These are phyloP conservation scores for Lycium barbarum DNA, from an alignment of 257 asterid genomes.

Conservation along the genomic window DNA sequence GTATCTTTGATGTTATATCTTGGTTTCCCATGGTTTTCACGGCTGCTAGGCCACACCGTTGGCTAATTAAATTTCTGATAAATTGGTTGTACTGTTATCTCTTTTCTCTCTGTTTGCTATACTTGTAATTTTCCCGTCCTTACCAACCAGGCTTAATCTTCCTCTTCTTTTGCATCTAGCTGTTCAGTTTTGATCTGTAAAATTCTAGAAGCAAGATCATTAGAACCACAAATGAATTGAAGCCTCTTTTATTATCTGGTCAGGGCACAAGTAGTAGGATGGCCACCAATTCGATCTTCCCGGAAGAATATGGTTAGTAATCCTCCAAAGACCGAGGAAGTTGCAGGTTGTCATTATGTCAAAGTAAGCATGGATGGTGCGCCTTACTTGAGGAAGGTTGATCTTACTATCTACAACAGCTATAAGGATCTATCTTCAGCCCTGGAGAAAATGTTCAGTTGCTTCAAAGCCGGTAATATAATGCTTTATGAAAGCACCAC, in stretches of 20 bases:
- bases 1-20: no score
- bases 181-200: not conserved
- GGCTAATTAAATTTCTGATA: not conserved
- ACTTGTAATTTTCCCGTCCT: not conserved
- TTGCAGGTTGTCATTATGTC: slow-evolving; percentile 48
- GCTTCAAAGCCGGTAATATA: slow-evolving; percentile 48
- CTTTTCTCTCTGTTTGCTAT: not conserved
- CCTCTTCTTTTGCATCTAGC: not conserved
- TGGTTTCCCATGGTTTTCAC: no score
- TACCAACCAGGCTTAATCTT: not conserved
- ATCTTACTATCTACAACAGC: slow-evolving; percentile 46
- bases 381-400: slow-evolving; percentile 57
- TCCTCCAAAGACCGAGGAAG: slow-evolving; percentile 47
- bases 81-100: slow-evolving; percentile 22
- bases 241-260: slow-evolving; percentile 23
- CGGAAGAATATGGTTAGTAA: slow-evolving; percentile 71
- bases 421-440: slow-evolving; percentile 51
- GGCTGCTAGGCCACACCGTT: no score
- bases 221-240: not conserved
- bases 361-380: slow-evolving; percentile 63
- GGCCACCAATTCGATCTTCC: slow-evolving; percentile 90
- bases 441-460: slow-evolving; percentile 53
- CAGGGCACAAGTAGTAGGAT: slow-evolving; percentile 95
- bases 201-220: not conserved
- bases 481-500: not conserved